Conservation (phyloP, 148 eudicot genomes). For the Euryodendron excelsum region DNA sequence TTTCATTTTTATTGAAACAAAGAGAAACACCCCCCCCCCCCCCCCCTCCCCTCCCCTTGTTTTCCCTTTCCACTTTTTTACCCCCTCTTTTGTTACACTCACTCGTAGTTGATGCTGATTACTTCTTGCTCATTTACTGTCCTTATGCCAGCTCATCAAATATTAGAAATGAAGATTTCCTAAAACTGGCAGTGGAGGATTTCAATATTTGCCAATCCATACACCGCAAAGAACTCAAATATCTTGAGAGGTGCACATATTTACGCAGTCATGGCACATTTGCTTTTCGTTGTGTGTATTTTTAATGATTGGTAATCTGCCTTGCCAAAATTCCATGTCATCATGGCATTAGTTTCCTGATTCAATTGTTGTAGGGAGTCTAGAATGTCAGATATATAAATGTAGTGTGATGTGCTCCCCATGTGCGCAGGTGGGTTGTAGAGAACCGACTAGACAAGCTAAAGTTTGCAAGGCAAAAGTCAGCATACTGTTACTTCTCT, state of each 20-base stretch:
- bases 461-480: conserved; percentile 76
- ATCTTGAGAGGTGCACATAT: conserved; percentile 61
- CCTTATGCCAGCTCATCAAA: conserved; percentile 43
- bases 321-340: not conserved
- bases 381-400: not conserved
- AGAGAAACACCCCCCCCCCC: too few relatives aligned
- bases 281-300: not conserved
- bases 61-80: not conserved
- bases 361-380: not conserved
- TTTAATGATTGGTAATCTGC: not conserved
- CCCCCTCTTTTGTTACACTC: not conserved
- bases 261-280: not conserved
- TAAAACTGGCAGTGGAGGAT: conserved; percentile 67
- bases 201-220: conserved; percentile 66
- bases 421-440: conserved; percentile 61
- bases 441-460: conserved; percentile 73
- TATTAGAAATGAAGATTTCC: conserved; percentile 43
- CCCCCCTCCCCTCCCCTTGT: too few relatives aligned
- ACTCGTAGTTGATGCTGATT: not conserved
- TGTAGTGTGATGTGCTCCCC: not conserved
- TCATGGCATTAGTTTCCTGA: not conserved
- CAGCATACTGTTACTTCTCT: conserved; percentile 87
- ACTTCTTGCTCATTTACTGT: not conserved
- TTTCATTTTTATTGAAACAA: not conserved
- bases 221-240: conserved; percentile 58